phyloP scores from a whole-genome alignment of 345 rosid genomes.

The Anastatica hierochuntica region DNA sequence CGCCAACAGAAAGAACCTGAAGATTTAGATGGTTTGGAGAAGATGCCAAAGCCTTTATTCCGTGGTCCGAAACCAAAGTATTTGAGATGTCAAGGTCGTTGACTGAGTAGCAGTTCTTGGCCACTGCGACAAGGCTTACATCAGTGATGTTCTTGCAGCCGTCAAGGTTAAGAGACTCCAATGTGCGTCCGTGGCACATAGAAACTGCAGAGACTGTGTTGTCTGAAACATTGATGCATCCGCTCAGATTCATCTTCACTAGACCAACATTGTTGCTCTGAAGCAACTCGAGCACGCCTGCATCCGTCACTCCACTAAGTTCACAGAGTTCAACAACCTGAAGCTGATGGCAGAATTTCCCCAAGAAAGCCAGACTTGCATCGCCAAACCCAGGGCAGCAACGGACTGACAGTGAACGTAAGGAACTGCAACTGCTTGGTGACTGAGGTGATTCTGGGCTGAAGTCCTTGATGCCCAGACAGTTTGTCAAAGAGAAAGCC shows the following conservation, averaged over 20 bases:
- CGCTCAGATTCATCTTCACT: constrained; percentile 60
- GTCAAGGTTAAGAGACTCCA: constrained; percentile 66
- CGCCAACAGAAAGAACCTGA: constrained; percentile 71
- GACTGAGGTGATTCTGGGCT: constrained; percentile 28
- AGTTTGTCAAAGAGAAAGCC: constrained; percentile 53
- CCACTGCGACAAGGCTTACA: constrained; percentile 45
- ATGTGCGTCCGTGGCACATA: constrained; percentile 57
- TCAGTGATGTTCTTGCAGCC: constrained; percentile 77
- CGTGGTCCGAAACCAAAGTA: constrained; percentile 56
- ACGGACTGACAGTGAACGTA: constrained; percentile 46
- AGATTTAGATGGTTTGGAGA: constrained; percentile 48
- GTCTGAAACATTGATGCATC: constrained; percentile 65
- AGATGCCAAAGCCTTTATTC: constrained; percentile 47
- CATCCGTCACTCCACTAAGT: constrained; percentile 57
- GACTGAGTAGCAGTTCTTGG: constrained; percentile 60
- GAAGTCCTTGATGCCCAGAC: constrained; percentile 59
- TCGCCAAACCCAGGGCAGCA: constrained; percentile 89
- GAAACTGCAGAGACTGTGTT: constrained; percentile 43
- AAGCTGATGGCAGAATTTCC: constrained; percentile 64
- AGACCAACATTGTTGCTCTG: constrained; percentile 52
- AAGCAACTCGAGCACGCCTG: constrained; percentile 55
- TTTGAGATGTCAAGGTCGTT: constrained; percentile 67
- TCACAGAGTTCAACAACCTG: constrained; percentile 60
- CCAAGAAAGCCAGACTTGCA: constrained; percentile 49
- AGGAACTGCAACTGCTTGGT: constrained; percentile 44